Base-by-base conservation (phyloP, 768 basidiomycete genomes). In the Podaxis sp. region DNA sequence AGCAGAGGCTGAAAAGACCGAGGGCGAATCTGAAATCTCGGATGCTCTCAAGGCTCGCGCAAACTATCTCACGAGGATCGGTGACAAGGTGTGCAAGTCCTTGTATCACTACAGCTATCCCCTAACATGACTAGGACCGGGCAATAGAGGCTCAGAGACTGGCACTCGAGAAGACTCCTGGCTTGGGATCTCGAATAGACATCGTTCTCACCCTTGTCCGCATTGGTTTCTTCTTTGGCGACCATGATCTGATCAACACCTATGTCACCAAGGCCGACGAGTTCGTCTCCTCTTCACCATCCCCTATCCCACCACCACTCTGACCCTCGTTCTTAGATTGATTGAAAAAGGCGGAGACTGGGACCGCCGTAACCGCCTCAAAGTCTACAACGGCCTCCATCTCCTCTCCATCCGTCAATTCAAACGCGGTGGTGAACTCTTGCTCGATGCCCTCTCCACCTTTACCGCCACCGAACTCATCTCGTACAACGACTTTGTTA, bases 321-420 rank as follows among this genome's bases (percentile, higher is more conserved):
- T 40, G 2, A 50, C 50, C 35, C 35, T 9, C 56, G 61, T 18
- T n/a, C 28, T 0, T 69, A 95, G 93, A 58, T 79, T 97, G 46
- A 90, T 97, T 57, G 95, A 98, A 67, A 84, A 93, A 71, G 96
- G 96, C 0, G 96, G 96, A 48, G 96, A 99, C 75, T 99, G 96
- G 96, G 96, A 99, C 72, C 81, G 96, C 57, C 85, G 95, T 40
- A 99, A 98, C 73, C 85, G 96, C 48, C 84, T 98, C 67, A 99
- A 99, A 74, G 96, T 98, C 44, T 99, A 98, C 77, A 85, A 86
- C 54, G 95, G 90, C 51, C 77, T 97, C 0, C 90, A 96, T 69
- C 78, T 89, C 47, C 75, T 95, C 35, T 90, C 92, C 32, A 89
- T 92, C 62, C 89, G 96, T n/a, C 88, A 95, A 68, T 98, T 98